Evolutionary conservation across 306 rosid species (phyloP).

Genomic region (Albizia julibrissin): DNA sequence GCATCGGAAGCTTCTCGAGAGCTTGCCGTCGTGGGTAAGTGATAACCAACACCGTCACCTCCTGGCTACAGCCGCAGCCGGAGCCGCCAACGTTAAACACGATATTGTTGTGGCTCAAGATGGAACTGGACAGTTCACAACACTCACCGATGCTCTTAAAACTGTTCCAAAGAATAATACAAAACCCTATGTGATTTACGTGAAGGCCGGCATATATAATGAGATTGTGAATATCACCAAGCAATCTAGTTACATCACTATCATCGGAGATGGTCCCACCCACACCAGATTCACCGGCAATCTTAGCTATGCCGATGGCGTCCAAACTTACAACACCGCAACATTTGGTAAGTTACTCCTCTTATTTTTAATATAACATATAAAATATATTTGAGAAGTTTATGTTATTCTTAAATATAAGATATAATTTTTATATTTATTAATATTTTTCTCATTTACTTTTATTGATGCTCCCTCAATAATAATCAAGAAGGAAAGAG

Average conservation of each 20-base stretch:
- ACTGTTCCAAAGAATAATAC: slow-evolving; percentile 47
- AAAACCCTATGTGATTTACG: slow-evolving; percentile 59
- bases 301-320: slow-evolving; percentile 53
- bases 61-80: neutral
- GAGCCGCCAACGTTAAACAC: slow-evolving; percentile 35
- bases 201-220: slow-evolving; percentile 65
- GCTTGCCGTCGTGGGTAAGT: slow-evolving; percentile 50
- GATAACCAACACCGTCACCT: slow-evolving; percentile 32
- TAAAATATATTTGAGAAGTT: too few relatives aligned
- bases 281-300: slow-evolving; percentile 60
- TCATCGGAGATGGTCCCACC: slow-evolving; percentile 87
- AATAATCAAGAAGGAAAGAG: too few relatives aligned
- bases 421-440: too few relatives aligned
- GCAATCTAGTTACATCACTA: slow-evolving; percentile 38
- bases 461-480: too few relatives aligned
- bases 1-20: slow-evolving; percentile 38
- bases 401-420: too few relatives aligned
- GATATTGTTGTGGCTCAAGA: slow-evolving; percentile 71
- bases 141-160: slow-evolving; percentile 57
- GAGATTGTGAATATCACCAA: slow-evolving; percentile 49
- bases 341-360: slow-evolving; percentile 51
- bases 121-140: slow-evolving; percentile 63
- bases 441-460: too few relatives aligned
- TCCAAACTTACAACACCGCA: slow-evolving; percentile 56
- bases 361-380: too few relatives aligned